Base-by-base conservation (phyloP, 2,329 filamentous ascomycete genomes). In the Beauveria brongniartii region DNA sequence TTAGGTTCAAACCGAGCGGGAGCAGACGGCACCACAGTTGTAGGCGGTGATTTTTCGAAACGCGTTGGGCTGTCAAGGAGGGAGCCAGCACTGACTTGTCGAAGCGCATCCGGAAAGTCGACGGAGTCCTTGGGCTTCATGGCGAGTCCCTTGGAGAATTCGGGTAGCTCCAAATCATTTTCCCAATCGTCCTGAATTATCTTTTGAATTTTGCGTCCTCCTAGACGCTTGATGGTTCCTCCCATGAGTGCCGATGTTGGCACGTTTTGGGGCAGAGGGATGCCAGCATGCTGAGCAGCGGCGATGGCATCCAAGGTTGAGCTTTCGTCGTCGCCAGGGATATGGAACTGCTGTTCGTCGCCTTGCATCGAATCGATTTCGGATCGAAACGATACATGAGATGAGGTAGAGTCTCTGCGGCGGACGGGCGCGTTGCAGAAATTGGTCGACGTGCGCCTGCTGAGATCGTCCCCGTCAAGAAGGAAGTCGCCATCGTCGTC, bases 191-290 rank as follows among this genome's bases (percentile, higher is more conserved):
- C 89, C 64, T 90, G 85, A 62, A 90, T 84, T 46, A 87, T 85
- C 69, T 84, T 88, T 69, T 86, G 87, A 22, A 89, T 80, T 68
- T 88, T 91, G 66, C 85, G 83, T 62, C 85, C 86, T 55, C 92
- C 92, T 40, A 97, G 80, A 67, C 92, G 83, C 77, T 95, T 96
- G 70, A 97, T 97, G 10, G 92, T 93, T 57, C 94, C 94, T 58
- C 93, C 93, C 72, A 94, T 84, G 47, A 99, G 79, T 34, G 94
- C 94, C 22, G 93, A 96, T 34, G 90, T 85, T 1, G 93, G 92
- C 37, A 97, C 86, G 70, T 92, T 92, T 56, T 84, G 80, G 30
- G 94, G 94, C 61, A 97, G 85, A 7, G 94, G 93, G 65, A 99
- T 96, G 66, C 94, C 94, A 28, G 92, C 92, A 71, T 86, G 87